A percentile compares a stretch with the other conserved stretches of the same genome.
Conservation (phyloP, 2,329 filamentous ascomycete genomes). For the Tolypocladium inflatum region DNA sequence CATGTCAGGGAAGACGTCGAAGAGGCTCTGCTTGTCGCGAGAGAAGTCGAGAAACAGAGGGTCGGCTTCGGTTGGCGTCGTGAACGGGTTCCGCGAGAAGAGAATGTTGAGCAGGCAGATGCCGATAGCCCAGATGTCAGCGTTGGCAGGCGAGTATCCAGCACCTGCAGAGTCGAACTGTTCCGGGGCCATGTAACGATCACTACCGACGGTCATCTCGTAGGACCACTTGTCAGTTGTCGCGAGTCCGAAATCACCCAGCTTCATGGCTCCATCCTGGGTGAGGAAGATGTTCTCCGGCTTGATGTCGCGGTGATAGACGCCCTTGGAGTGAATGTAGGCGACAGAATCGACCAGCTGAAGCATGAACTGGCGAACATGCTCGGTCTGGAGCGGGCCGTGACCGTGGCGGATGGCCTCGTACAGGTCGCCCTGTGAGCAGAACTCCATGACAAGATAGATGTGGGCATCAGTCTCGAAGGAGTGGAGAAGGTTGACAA, state of each 20-base stretch:
- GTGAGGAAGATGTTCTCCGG: slow-evolving; percentile 98
- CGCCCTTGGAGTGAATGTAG: slow-evolving; percentile 81
- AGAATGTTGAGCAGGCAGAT: slow-evolving; percentile 94
- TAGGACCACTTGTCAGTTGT: slow-evolving; percentile 85
- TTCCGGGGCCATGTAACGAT: slow-evolving; percentile 98
- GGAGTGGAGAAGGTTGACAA: slow-evolving; percentile 83
- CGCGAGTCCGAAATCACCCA: slow-evolving; percentile 91
- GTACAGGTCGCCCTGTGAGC: slow-evolving; percentile 89
- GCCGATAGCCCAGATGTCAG: slow-evolving; percentile 94
- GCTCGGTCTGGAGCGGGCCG: slow-evolving; percentile 87
- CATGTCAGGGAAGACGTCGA: slow-evolving; percentile 98
- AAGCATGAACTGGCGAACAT: slow-evolving; percentile 95
- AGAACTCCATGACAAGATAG: slow-evolving; percentile 93
- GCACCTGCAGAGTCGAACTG: slow-evolving; percentile 83
- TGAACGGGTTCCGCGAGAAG: slow-evolving; percentile 95
- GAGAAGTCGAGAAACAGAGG: slow-evolving; percentile 89
- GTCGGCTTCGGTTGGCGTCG: slow-evolving; percentile 80
- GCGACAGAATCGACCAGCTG: slow-evolving; percentile 83
- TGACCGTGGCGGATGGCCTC: slow-evolving; percentile 87
- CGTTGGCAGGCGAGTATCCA: slow-evolving; percentile 87
- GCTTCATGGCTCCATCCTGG: slow-evolving; percentile 80
- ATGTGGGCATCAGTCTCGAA: slow-evolving; percentile 88
- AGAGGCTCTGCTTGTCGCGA: slow-evolving; percentile 87
- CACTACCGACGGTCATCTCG: slow-evolving; percentile 90
- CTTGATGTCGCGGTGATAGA: slow-evolving; percentile 98